These are phyloP conservation scores for Pittosporum tobira DNA, from an alignment of 129 eudicot genomes.

Conservation along the genomic window DNA sequence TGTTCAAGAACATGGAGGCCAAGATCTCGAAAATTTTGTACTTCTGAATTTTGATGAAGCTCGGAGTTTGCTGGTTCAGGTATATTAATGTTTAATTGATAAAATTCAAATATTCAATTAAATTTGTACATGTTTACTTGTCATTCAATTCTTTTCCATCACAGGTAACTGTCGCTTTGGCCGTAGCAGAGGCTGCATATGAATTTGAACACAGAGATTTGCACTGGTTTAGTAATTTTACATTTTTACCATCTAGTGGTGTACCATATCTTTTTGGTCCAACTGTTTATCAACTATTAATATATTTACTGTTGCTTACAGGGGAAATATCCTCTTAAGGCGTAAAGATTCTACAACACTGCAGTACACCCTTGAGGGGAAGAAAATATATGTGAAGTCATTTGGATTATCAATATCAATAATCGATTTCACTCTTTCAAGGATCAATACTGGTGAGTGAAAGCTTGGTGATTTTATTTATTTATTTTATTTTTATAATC, in stretches of 20 bases:
- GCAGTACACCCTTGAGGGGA: slow-evolving; percentile 63
- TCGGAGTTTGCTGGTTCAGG: slow-evolving; percentile 84
- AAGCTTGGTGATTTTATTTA: no score
- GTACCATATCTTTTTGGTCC: not conserved
- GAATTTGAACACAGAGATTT: slow-evolving; percentile 96
- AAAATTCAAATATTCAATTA: not conserved
- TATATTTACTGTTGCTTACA: slow-evolving; percentile 15
- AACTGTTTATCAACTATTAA: slow-evolving; percentile 5
- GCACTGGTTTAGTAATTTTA: slow-evolving; percentile 65
- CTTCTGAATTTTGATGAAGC: slow-evolving; percentile 77
- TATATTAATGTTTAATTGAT: slow-evolving; percentile 17
- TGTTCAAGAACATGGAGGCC: slow-evolving; percentile 93
- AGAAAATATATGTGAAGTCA: slow-evolving; percentile 43
- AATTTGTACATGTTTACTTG: not conserved
- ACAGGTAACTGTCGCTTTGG: slow-evolving; percentile 87
- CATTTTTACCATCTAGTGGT: not conserved
- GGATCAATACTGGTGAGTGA: slow-evolving; percentile 86
- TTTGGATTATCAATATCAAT: slow-evolving; percentile 66
- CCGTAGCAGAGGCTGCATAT: slow-evolving; percentile 93
- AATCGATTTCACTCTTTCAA: slow-evolving; percentile 92
- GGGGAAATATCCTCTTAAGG: slow-evolving; percentile 87
- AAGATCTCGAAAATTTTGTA: slow-evolving; percentile 91
- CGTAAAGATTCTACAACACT: slow-evolving; percentile 54
- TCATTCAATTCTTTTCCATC: slow-evolving; percentile 2
- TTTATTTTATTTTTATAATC: no score